Base-by-base conservation (phyloP, 306 rosid species). In the Medicago lupulina region DNA sequence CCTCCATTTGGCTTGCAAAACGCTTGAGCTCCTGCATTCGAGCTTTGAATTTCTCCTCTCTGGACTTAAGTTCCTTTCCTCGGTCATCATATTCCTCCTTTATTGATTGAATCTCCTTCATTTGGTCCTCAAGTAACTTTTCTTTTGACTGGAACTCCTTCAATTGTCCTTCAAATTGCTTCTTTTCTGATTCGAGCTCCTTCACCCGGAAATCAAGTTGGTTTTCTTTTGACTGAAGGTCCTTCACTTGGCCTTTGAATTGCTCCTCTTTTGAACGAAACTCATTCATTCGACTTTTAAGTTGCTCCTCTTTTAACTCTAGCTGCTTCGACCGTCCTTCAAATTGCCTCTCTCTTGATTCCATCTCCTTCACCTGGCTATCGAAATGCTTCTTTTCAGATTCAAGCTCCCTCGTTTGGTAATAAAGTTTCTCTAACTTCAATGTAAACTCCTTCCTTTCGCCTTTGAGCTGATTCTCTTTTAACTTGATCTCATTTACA, bases 171-270 rank as follows among this genome's bases (percentile, higher is more conserved):
- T 60, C 34, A 0, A 73, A 28, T 1, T 60, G 31, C 31, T 23
- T 74, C 21, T 72, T 31, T 34, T 70, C 9, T 31, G 8, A 62
- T 49, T 73, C 67, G 19, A 87, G 69, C 54, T 82, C 61, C 49
- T 28, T 49, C 13, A 5, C 2, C 13, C 5, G 41, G 0, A 3
- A 6, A 19, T 65, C 67, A 18, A 51, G 31, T 4, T 2, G 1
- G 71, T 23, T 77, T 11, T 68, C 11, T 11, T 51, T 11, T 31
- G 7, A 62, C 38, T 76, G 64, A 14, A 87, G 75, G 47, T 83
- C 66, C 57, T 38, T 36, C 16, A 5, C 12, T 50, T 8, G 41
- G 1, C 3, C 14, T 38, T 65, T 43, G 18, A 65, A 7, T 0
- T 0, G 3, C 75, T 9, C 19, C 67, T 41, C 54, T 19, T 65